phyloP scores from a whole-genome alignment of 352 stramenopile species.

The Globisporangium viniferum region DNA sequence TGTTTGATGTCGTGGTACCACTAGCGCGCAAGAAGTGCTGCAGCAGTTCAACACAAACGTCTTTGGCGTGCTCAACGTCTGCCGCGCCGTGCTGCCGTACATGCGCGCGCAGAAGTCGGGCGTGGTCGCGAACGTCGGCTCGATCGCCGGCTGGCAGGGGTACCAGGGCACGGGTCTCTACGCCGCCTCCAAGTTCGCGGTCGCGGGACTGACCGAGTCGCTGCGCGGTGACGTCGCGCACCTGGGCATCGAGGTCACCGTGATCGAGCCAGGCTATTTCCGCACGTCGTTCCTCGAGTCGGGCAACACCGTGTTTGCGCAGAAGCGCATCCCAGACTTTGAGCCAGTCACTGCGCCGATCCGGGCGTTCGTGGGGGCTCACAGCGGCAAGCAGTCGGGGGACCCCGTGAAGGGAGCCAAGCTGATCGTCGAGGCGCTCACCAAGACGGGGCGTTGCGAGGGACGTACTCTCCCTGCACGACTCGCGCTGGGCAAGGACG shows the following conservation, averaged over 20 bases:
- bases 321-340: conserved; percentile 23
- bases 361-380: background rate
- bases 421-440: conserved; percentile 19
- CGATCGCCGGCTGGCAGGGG: conserved; percentile 23
- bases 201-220: conserved; percentile 32
- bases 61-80: conserved; percentile 32
- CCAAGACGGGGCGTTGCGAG: conserved; percentile 16
- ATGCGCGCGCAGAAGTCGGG: conserved; percentile 18
- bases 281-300: conserved; percentile 30
- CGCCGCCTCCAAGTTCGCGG: conserved; percentile 37
- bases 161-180: conserved; percentile 33
- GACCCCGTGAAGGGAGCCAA: conserved; percentile 11
- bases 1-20: too few relatives aligned
- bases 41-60: conserved; percentile 42
- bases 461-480: background rate
- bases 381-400: conserved; percentile 10
- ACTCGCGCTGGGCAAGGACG: too few relatives aligned
- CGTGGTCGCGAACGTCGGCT: conserved; percentile 39
- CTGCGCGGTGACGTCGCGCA: conserved; percentile 31
- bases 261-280: conserved; percentile 35
- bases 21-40: conserved; percentile 28
- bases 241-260: conserved; percentile 13
- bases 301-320: conserved; percentile 20
- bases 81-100: conserved; percentile 19
- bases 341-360: conserved; percentile 20